Evolutionary conservation across 2,329 filamentous ascomycete species (phyloP).

Genomic region (Diaporthe nobilis): DNA sequence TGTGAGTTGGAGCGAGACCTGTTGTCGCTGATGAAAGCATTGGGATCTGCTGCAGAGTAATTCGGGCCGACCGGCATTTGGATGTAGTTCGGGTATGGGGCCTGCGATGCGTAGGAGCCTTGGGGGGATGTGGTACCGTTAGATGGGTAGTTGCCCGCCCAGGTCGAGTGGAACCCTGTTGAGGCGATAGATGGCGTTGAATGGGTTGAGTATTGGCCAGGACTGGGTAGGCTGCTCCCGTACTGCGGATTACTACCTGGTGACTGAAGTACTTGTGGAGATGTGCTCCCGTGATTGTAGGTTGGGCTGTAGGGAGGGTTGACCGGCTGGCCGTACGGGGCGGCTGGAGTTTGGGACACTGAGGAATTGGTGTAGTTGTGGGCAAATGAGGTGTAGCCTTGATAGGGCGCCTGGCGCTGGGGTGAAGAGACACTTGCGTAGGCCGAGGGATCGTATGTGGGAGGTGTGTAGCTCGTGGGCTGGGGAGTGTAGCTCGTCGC

Average conservation of each 20-base stretch:
- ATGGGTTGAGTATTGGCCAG: constrained; percentile 49
- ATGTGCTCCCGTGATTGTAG: constrained; percentile 38
- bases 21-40: constrained; percentile 58
- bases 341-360: constrained; percentile 52
- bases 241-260: constrained; percentile 48
- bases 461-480: constrained; percentile 63
- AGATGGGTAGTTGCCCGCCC: constrained; percentile 46
- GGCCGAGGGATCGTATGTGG: constrained; percentile 72
- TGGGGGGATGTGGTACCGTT: constrained; percentile 41
- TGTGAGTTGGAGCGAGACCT: constrained; percentile 65
- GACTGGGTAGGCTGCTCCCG: constrained; percentile 57
- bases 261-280: constrained; percentile 37
- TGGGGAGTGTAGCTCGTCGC: constrained; percentile 55
- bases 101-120: constrained; percentile 52
- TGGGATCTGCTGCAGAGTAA: constrained; percentile 63
- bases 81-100: constrained; percentile 66
- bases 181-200: constrained; percentile 45
- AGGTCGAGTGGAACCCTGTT: constrained; percentile 39
- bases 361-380: constrained; percentile 58
- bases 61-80: constrained; percentile 68
- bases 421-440: constrained; percentile 65
- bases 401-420: constrained; percentile 66
- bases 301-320: constrained; percentile 51
- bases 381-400: constrained; percentile 62
- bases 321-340: constrained; percentile 55